Percentiles rank a stretch among this genome's conserved stretches.
These are phyloP conservation scores for Cystofilobasidium macerans DNA, from an alignment of 768 basidiomycete species.

Conservation along the genomic window DNA sequence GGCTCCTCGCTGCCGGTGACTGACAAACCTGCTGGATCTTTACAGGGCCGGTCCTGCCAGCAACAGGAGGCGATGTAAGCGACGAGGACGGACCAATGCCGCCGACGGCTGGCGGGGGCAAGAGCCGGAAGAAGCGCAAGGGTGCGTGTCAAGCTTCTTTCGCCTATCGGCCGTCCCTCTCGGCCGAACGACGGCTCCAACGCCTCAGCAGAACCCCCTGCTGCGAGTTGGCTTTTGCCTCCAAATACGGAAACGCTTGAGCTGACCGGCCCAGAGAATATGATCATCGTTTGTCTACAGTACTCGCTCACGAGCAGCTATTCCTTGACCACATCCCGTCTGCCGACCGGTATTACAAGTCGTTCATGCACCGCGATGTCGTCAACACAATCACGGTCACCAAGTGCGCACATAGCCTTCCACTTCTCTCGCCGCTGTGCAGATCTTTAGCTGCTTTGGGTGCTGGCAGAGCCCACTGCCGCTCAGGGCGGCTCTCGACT, in stretches of 20 bases:
- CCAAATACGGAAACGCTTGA: too few relatives aligned
- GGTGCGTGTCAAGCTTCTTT: background rate
- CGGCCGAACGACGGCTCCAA: too few relatives aligned
- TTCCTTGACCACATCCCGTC: slow-evolving; percentile 86
- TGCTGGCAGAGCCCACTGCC: too few relatives aligned
- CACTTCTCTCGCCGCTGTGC: too few relatives aligned
- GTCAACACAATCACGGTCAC: slow-evolving; percentile 83
- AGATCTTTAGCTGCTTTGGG: too few relatives aligned
- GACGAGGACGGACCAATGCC: slow-evolving; percentile 4
- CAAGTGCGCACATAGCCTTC: too few relatives aligned
- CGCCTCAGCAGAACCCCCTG: too few relatives aligned
- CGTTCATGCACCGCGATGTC: slow-evolving; percentile 93
- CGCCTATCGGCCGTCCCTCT: background rate
- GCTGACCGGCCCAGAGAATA: too few relatives aligned
- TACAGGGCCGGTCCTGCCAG: background rate
- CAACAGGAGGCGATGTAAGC: background rate
- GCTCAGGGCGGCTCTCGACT: too few relatives aligned
- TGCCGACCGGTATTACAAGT: slow-evolving; percentile 88
- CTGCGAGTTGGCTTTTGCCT: background rate
- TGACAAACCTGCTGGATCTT: too few relatives aligned
- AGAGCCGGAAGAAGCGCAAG: slow-evolving; percentile 8
- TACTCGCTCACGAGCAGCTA: slow-evolving; percentile 82
- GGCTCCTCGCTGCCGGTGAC: background rate
- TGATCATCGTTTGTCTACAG: slow-evolving; percentile 40
- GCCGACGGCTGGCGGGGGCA: background rate